phyloP scores from a whole-genome alignment of 345 rosid genomes.

The Gossypioides kirkii region DNA sequence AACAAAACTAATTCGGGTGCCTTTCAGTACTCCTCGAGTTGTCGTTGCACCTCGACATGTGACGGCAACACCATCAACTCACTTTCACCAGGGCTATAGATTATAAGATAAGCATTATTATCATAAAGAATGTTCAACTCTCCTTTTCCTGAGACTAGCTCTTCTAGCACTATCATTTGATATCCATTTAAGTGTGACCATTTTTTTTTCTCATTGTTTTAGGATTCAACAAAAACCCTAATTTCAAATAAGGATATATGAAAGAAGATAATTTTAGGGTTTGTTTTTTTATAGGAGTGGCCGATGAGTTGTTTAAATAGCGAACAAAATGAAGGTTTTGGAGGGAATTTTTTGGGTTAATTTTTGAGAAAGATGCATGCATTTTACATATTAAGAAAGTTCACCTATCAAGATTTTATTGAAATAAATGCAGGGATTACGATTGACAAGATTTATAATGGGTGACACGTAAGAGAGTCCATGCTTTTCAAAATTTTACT shows the following conservation, averaged over 20 bases:
- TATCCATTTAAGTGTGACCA: constrained; percentile 39
- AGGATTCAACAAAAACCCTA: background rate
- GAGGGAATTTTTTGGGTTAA: too few relatives aligned
- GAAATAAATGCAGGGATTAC: background rate
- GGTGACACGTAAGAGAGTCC: too few relatives aligned
- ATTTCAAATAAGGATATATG: background rate
- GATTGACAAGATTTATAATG: background rate
- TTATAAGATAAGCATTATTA: constrained; percentile 25
- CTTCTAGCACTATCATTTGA: constrained; percentile 35
- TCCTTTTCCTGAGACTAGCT: constrained; percentile 44
- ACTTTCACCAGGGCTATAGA: constrained; percentile 30
- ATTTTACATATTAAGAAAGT: constrained; percentile 15
- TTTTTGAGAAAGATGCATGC: background rate
- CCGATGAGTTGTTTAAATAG: background rate
- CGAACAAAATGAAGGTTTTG: background rate
- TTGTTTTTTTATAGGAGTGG: background rate
- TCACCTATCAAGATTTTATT: background rate
- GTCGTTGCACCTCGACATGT: background rate
- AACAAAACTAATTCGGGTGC: constrained; percentile 25
- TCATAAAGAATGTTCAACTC: constrained; percentile 41
- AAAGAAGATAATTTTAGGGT: background rate
- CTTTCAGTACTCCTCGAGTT: constrained; percentile 3
- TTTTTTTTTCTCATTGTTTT: constrained; percentile 39
- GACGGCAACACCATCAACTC: constrained; percentile 42
- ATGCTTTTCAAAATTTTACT: too few relatives aligned